Conservation (phyloP, 2,329 filamentous ascomycete genomes). For the Metarhizium brunneum region DNA sequence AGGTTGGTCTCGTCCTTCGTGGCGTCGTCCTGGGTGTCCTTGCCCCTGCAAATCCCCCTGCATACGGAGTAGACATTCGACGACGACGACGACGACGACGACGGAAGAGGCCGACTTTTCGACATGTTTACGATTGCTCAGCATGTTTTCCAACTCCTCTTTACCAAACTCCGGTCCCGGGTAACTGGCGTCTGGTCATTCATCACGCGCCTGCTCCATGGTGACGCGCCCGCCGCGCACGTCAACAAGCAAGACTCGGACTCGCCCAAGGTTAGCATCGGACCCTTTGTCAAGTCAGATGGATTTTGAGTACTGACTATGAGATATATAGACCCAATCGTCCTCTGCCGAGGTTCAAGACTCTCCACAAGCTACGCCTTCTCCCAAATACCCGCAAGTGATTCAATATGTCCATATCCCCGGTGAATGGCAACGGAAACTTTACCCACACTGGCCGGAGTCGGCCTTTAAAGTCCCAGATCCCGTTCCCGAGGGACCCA, state of each 20-base stretch:
- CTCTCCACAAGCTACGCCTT: background rate
- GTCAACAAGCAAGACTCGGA: background rate
- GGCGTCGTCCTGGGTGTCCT: no score
- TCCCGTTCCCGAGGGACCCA: slow-evolving; percentile 5
- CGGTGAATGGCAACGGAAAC: slow-evolving; percentile 7
- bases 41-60: no score
- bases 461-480: slow-evolving; percentile 6
- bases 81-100: no score
- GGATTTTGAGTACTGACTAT: background rate
- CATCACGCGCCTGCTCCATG: background rate
- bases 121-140: background rate
- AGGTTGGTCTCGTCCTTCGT: no score
- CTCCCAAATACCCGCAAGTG: background rate
- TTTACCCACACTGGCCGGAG: slow-evolving; percentile 7
- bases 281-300: background rate
- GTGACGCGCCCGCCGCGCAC: background rate
- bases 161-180: background rate
- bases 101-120: no score
- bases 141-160: background rate
- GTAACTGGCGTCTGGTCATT: background rate
- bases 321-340: background rate
- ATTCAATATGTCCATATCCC: slow-evolving; percentile 5
- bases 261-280: background rate
- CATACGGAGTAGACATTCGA: no score
- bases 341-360: background rate